Evolutionary conservation across 1,284 basidiomycete genomes (phyloP).

Genomic region (Ceratobasidium sp.): DNA sequence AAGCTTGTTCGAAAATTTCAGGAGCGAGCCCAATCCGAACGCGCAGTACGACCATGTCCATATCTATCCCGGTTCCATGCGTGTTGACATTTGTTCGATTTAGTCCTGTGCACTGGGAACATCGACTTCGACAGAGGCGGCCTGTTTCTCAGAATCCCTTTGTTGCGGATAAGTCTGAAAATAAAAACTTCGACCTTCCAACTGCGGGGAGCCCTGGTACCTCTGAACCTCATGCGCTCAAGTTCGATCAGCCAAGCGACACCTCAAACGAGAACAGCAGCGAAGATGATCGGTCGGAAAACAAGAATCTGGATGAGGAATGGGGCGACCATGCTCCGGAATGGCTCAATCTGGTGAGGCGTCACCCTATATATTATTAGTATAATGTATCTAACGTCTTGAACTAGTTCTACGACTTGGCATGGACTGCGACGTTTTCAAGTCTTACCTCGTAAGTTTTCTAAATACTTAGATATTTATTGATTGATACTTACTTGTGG

Average conservation of each 20-base stretch:
- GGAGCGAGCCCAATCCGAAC: constrained; percentile 23
- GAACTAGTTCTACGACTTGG: constrained; percentile 39
- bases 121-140: constrained; percentile 32
- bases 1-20: constrained; percentile 18
- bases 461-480: neutral
- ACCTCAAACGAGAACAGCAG: no score
- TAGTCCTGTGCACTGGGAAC: constrained; percentile 35
- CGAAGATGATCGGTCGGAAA: constrained; percentile 5
- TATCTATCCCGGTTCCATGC: no score
- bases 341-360: constrained; percentile 40
- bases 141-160: constrained; percentile 38
- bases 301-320: constrained; percentile 24
- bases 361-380: no score
- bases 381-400: neutral
- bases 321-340: constrained; percentile 43
- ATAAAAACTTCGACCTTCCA: neutral
- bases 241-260: neutral
- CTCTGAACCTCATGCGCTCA: neutral
- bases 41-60: neutral
- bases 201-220: neutral
- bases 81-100: no score
- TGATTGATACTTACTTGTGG: neutral
- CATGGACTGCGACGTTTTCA: constrained; percentile 32
- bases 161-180: neutral
- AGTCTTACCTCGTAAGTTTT: constrained; percentile 30